Evolutionary conservation across 129 eudicot genomes (phyloP).

Genomic region (Helichrysum umbraculigerum): DNA sequence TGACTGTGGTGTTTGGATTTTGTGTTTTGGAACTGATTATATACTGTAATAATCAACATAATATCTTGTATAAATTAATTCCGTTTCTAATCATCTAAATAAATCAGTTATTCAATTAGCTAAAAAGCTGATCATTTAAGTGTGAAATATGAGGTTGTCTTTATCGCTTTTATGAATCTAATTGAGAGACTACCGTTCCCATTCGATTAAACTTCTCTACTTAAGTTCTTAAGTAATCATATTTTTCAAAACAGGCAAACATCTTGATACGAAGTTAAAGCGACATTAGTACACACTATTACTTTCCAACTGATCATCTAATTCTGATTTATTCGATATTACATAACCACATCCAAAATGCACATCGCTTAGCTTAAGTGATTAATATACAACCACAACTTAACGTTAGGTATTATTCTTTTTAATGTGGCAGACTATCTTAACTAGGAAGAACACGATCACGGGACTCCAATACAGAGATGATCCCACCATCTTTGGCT

Average conservation of each 20-base stretch:
- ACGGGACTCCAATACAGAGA: constrained; percentile 90
- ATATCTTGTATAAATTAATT: background rate
- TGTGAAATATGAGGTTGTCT: background rate
- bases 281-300: background rate
- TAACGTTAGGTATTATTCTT: background rate
- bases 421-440: constrained; percentile 54
- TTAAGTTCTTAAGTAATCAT: background rate
- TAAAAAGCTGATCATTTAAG: no score
- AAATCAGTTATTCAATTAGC: no score
- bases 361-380: background rate
- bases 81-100: background rate
- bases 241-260: background rate
- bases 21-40: no score
- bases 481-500: constrained; percentile 87
- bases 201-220: background rate
- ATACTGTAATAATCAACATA: no score
- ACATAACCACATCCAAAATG: background rate
- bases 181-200: background rate
- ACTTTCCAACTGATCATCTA: background rate
- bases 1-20: no score
- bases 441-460: constrained; percentile 85
- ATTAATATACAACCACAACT: background rate
- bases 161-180: background rate
- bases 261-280: background rate
- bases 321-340: background rate